phyloP scores from a whole-genome alignment of 2,329 filamentous ascomycete species.

The Pseudogymnoascus sp. region DNA sequence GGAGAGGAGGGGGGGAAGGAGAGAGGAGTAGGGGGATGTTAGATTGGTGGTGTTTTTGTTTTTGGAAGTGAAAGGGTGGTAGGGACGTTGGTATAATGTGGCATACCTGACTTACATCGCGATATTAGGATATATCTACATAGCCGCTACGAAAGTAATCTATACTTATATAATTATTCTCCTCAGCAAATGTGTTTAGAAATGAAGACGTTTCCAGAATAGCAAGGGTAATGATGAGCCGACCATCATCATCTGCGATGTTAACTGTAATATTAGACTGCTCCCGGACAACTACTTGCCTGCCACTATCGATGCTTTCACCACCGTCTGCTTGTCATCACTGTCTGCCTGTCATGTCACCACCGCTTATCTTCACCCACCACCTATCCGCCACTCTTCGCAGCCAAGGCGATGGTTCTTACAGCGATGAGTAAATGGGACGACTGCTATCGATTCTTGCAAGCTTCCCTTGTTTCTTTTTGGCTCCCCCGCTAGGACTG shows the following conservation, averaged over 20 bases:
- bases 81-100: background rate
- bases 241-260: no score
- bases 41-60: background rate
- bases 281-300: background rate
- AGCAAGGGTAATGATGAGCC: no score
- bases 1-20: constrained; percentile 18
- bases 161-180: background rate
- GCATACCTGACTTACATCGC: background rate
- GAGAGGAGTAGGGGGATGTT: background rate
- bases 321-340: background rate
- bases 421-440: background rate
- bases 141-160: background rate
- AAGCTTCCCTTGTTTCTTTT: no score
- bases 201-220: no score
- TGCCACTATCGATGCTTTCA: background rate
- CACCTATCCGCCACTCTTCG: background rate
- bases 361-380: background rate
- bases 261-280: no score
- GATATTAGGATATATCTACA: no score
- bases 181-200: no score
- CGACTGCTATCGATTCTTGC: background rate
- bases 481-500: no score
- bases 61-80: background rate
- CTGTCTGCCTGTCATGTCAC: background rate
- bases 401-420: background rate